Conservation (phyloP, 1,284 basidiomycete genomes). For the Leccinum glutinopallens region DNA sequence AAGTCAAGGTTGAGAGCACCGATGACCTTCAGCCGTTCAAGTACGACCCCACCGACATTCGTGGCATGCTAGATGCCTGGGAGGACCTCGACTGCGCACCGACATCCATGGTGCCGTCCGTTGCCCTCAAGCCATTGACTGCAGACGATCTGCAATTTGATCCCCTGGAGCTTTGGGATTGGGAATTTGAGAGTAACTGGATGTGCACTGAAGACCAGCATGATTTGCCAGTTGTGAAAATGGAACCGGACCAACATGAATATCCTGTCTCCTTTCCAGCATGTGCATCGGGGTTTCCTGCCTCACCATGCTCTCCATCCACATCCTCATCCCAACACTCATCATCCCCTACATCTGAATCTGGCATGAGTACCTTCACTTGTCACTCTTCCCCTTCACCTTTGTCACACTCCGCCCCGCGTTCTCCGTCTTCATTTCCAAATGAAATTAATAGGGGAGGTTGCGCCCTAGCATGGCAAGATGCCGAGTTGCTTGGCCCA, state of each 20-base stretch:
- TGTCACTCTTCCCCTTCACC: constrained; percentile 23
- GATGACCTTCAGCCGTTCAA: constrained; percentile 43
- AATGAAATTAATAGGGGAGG: constrained; percentile 15
- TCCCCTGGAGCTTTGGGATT: constrained; percentile 51
- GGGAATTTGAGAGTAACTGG: constrained; percentile 42
- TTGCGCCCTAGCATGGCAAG: constrained; percentile 43
- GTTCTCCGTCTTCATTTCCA: constrained; percentile 15
- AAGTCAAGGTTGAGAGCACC: constrained; percentile 30
- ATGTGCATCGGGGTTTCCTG: constrained; percentile 15
- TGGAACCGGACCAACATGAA: constrained; percentile 29
- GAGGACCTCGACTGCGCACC: constrained; percentile 52
- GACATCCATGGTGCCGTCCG: constrained; percentile 32
- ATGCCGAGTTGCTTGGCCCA: constrained; percentile 51
- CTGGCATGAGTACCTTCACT: constrained; percentile 17
- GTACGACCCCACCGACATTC: constrained; percentile 59
- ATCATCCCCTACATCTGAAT: constrained; percentile 26
- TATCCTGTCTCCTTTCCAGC: constrained; percentile 12
- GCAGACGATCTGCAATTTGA: constrained; percentile 46
- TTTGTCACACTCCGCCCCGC: constrained; percentile 11
- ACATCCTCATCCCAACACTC: constrained; percentile 25
- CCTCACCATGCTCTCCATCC: constrained; percentile 26
- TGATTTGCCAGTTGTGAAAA: constrained; percentile 31
- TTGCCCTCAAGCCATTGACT: constrained; percentile 35
- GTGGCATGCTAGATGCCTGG: constrained; percentile 65
- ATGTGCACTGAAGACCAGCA: constrained; percentile 21